These are phyloP conservation scores for Gymnopilus junonius DNA, from an alignment of 768 basidiomycete species.

Conservation along the genomic window DNA sequence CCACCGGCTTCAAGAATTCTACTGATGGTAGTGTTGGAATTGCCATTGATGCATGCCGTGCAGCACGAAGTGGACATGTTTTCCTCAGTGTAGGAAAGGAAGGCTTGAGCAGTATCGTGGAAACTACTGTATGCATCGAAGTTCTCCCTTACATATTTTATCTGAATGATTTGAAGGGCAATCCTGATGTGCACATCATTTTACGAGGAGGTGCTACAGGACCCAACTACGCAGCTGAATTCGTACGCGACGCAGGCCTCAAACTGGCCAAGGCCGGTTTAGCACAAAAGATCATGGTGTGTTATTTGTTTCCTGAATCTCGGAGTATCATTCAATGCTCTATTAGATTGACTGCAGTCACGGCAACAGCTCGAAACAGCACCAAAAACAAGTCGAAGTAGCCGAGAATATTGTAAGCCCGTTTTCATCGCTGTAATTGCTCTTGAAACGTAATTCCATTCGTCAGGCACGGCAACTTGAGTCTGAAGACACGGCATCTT, in stretches of 20 bases:
- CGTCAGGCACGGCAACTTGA: conserved; percentile 74
- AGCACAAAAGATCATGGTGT: conserved; percentile 83
- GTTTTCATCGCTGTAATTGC: conserved; percentile 4
- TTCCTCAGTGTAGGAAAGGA: conserved; percentile 98
- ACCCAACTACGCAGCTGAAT: conserved; percentile 85
- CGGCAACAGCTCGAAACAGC: conserved; percentile 93
- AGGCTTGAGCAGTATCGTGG: conserved; percentile 91
- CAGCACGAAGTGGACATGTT: conserved; percentile 88
- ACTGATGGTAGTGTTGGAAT: conserved; percentile 93
- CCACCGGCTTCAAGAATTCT: conserved; percentile 98
- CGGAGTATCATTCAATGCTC: not conserved
- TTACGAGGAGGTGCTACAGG: conserved; percentile 89
- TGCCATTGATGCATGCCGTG: conserved; percentile 94
- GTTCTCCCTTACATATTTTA: not conserved
- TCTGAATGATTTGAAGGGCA: conserved; percentile 56
- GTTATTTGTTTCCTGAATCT: conserved; percentile 20
- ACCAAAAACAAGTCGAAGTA: conserved; percentile 85
- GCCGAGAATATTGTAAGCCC: conserved; percentile 83
- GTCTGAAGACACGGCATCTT: conserved; percentile 65
- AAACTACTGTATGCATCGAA: conserved; percentile 70
- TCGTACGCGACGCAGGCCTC: conserved; percentile 74
- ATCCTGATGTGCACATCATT: conserved; percentile 92
- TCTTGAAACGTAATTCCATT: conserved; percentile 2
- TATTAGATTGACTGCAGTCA: conserved; percentile 93
- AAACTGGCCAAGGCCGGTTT: conserved; percentile 83